Base-by-base conservation (phyloP, 768 basidiomycete genomes). In the Kwoniella sp. region DNA sequence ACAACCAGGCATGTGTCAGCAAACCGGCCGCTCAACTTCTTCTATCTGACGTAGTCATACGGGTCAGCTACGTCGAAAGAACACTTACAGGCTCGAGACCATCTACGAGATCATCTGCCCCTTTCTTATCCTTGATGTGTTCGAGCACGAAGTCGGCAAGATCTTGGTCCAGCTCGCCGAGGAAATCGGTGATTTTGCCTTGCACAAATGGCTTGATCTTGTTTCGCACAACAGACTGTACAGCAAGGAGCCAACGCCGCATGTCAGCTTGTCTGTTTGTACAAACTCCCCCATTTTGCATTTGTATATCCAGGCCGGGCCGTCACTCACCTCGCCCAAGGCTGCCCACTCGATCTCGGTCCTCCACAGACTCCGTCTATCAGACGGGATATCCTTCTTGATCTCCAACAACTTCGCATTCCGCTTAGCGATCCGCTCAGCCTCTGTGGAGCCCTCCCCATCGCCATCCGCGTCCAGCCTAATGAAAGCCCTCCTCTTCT, bases 131-230 rank as follows among this genome's bases (percentile, higher is more conserved):
- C 78, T 91, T 90, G 50, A 96, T 82, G 77, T 95, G 92, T 78
- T 96, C 93, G 13, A 95, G 82, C 8, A 90, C 91, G 77, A 92
- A 96, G 86, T 95, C 90, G 60, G 92, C 88, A 64, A 96, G 84
- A 74, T 97, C 93, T 66, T 93, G 91, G 74, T 95, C 93, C 74
- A 92, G 85, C 74, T 94, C 92, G 63, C 92, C 93, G 13, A 97
- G 86, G 72, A 90, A 91, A 77, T 90, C 89, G 36, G 85, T 84
- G 87, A 97, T 92, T 69, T 89, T 84, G 8, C 86, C 85, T 67
- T 90, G 89, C 26, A 92, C 86, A 57, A 94, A 82, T 29, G 91
- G 88, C 77, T 92, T 89, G 19, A 97, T 83, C 80, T 95, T 96
- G 46, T 87, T 85, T 70, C 90, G 89, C 70, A 95, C 88, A 13